Percentiles rank a stretch among this genome's conserved stretches.
Evolutionary conservation across 352 stramenopile genomes (phyloP).

Genomic region (Phytophthora crassamura): DNA sequence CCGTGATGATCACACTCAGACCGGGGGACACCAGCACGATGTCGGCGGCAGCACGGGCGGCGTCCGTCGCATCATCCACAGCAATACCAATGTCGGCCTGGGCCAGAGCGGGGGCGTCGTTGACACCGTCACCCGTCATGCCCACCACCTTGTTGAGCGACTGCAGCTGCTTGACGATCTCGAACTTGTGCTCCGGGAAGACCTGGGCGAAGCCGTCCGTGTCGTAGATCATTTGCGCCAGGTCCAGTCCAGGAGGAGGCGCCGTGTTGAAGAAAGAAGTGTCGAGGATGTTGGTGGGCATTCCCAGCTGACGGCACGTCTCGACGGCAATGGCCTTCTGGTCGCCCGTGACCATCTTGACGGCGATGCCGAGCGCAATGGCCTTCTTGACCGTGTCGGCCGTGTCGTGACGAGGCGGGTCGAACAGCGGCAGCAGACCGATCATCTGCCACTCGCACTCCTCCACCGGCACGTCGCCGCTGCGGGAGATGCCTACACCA

Average conservation of each 20-base stretch:
- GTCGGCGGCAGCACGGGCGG: constrained; percentile 88
- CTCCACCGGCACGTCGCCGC: constrained; percentile 69
- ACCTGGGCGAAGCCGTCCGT: constrained; percentile 95
- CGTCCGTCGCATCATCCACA: constrained; percentile 90
- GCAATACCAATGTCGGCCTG: constrained; percentile 94
- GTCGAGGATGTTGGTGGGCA: constrained; percentile 89
- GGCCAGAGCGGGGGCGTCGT: constrained; percentile 91
- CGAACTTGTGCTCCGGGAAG: constrained; percentile 93
- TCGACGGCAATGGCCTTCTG: constrained; percentile 93
- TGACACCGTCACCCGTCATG: constrained; percentile 92
- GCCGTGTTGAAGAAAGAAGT: constrained; percentile 82
- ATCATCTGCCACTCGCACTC: constrained; percentile 93
- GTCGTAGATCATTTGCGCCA: constrained; percentile 90
- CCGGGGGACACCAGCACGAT: constrained; percentile 91
- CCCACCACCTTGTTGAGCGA: constrained; percentile 82
- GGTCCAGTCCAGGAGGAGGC: constrained; percentile 62
- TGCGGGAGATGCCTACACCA: constrained; percentile 63
- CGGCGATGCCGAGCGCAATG: constrained; percentile 89
- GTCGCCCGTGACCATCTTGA: constrained; percentile 98
- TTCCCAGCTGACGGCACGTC: constrained; percentile 90
- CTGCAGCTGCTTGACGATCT: constrained; percentile 92
- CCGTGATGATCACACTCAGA: constrained; percentile 90
- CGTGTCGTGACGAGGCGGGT: constrained; percentile 94
- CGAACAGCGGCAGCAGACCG: constrained; percentile 93
- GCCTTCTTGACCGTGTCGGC: constrained; percentile 92